Percentiles rank a stretch among this genome's conserved stretches.
Evolutionary conservation across 2,329 filamentous ascomycete species (phyloP).

Genomic region (Verticillium nubilum): DNA sequence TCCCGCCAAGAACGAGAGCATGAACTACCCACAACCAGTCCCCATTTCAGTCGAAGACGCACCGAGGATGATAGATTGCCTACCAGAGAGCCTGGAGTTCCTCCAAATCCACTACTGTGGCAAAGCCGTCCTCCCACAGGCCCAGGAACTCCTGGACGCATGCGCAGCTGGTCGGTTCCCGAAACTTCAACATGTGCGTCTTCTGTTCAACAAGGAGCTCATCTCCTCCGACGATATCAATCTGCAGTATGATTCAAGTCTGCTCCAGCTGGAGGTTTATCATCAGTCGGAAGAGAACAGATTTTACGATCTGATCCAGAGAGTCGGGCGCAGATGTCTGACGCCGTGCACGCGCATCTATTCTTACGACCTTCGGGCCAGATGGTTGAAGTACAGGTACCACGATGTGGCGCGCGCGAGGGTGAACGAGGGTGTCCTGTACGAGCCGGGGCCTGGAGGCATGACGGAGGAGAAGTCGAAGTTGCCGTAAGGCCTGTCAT

Average conservation of each 20-base stretch:
- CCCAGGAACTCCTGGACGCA: constrained; percentile 3
- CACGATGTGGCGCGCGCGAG: neutral
- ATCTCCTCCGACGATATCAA: neutral
- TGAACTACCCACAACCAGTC: neutral
- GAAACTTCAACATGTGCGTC: neutral
- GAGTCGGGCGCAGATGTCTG: neutral
- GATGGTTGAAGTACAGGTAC: neutral
- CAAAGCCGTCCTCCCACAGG: constrained; percentile 2
- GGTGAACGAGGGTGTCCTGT: neutral
- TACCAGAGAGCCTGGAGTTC: constrained; percentile 6
- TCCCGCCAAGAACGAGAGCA: neutral
- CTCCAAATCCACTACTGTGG: constrained; percentile 9
- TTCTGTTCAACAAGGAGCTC: neutral
- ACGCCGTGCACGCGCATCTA: neutral
- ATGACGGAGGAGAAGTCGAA: neutral
- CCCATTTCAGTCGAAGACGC: neutral
- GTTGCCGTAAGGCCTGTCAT: too few species aligned
- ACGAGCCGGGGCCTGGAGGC: neutral
- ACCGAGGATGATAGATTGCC: constrained; percentile 1
- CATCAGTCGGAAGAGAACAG: neutral
- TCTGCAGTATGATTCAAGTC: neutral
- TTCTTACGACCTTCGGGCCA: neutral
- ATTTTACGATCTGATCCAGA: neutral
- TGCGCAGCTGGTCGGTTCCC: neutral
- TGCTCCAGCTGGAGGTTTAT: neutral